Conservation (phyloP, 139 green algal genomes). For the Chlamydomonas urium region DNA sequence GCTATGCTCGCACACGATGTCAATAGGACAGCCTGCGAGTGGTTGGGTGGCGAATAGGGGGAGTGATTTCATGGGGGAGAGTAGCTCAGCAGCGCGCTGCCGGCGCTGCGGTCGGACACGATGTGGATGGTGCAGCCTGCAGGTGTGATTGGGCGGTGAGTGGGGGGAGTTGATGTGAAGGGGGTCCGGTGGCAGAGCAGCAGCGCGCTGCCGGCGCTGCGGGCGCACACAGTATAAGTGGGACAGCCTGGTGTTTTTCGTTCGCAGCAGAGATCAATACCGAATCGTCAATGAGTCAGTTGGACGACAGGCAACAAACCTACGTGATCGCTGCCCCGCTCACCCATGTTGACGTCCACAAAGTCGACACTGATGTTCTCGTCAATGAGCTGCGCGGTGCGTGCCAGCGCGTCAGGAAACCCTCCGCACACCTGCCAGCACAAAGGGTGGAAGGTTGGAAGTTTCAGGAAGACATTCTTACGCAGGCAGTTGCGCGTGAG, state of each 20-base stretch:
- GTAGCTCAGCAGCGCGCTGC: constrained; percentile 78
- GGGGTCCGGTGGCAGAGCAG: too few relatives aligned
- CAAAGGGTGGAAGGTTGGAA: not conserved
- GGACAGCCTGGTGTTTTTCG: constrained; percentile 35
- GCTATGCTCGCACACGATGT: constrained; percentile 25
- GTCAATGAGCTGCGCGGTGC: constrained; percentile 48
- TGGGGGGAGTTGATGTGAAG: not conserved
- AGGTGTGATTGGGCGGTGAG: not conserved
- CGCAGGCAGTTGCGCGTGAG: too few relatives aligned
- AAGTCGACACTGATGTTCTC: constrained; percentile 75
- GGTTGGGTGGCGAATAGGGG: too few relatives aligned
- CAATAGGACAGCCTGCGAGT: too few relatives aligned
- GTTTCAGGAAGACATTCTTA: too few relatives aligned
- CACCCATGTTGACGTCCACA: constrained; percentile 87
- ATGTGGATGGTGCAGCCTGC: constrained; percentile 35
- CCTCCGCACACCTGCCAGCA: constrained; percentile 81
- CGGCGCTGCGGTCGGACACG: constrained; percentile 46
- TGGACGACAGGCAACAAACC: too few relatives aligned
- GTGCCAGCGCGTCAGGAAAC: constrained; percentile 72
- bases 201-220: constrained; percentile 70
- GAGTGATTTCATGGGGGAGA: too few relatives aligned
- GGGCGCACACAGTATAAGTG: constrained; percentile 32
- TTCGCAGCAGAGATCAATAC: too few relatives aligned
- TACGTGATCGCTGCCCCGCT: not conserved
- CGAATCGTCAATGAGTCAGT: too few relatives aligned